Conservation (phyloP, 2,329 filamentous ascomycete species). For the Epichloe gansuensis region DNA sequence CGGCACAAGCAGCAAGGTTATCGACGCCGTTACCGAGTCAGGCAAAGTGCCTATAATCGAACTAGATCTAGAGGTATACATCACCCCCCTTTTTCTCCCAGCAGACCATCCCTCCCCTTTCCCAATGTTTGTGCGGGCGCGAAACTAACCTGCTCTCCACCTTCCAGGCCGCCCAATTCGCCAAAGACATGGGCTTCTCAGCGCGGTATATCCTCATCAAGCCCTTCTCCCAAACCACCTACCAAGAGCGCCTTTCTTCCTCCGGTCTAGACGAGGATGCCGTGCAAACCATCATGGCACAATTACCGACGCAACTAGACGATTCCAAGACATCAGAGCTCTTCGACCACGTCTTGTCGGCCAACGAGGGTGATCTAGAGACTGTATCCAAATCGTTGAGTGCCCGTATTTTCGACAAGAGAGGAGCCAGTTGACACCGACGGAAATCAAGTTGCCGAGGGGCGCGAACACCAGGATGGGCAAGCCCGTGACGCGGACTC, state of each 20-base stretch:
- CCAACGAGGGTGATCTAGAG: constrained; percentile 13
- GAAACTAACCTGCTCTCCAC: not conserved
- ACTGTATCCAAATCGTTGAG: constrained; percentile 10
- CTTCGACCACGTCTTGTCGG: constrained; percentile 15
- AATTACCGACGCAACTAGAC: constrained; percentile 14
- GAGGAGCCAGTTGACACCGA: not conserved
- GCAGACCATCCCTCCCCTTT: too few species aligned
- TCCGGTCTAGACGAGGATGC: constrained; percentile 13
- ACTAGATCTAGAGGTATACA: constrained; percentile 37
- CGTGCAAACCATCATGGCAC: constrained; percentile 14
- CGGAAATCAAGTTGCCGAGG: not conserved
- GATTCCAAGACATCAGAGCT: constrained; percentile 14
- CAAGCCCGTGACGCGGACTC: constrained; percentile 7
- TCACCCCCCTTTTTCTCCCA: constrained; percentile 9
- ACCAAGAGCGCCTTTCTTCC: constrained; percentile 18
- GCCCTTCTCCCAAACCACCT: constrained; percentile 22
- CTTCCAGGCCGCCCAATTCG: constrained; percentile 39
- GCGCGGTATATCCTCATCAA: constrained; percentile 44
- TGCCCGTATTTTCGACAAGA: constrained; percentile 17
- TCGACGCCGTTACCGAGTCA: constrained; percentile 37
- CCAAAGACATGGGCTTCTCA: constrained; percentile 43
- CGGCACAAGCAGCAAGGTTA: constrained; percentile 41
- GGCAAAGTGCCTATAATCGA: constrained; percentile 49
- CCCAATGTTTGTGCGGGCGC: too few species aligned
- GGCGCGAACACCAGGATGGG: not conserved